A percentile compares a stretch with the other conserved stretches of the same genome.
Conservation (phyloP, 805 yeast species). For the Ogataea chonburiensis region DNA sequence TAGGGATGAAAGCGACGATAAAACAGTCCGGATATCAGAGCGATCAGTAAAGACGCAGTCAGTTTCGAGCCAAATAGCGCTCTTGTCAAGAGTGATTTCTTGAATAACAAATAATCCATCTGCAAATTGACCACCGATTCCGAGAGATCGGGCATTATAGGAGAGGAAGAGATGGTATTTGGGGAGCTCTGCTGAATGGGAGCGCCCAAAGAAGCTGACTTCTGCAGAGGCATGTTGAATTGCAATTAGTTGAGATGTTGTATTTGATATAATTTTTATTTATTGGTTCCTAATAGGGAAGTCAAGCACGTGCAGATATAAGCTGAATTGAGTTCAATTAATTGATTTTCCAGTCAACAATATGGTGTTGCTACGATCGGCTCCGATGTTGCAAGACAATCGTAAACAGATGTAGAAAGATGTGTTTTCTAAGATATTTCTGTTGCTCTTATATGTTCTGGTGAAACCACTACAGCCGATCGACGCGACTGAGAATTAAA, state of each 20-base stretch:
- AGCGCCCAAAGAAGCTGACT: slow-evolving; percentile 48
- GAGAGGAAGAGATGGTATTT: slow-evolving; percentile 49
- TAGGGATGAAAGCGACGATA: slow-evolving; percentile 24
- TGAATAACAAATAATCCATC: slow-evolving; percentile 55
- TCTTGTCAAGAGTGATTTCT: slow-evolving; percentile 47
- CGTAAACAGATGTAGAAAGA: no score
- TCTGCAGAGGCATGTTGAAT: slow-evolving; percentile 35
- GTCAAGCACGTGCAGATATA: slow-evolving; percentile 18
- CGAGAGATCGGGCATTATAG: slow-evolving; percentile 54
- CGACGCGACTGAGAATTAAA: slow-evolving; percentile 7
- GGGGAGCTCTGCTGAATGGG: slow-evolving; percentile 55
- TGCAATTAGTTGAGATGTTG: not conserved
- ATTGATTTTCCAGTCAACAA: no score
- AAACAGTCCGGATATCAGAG: slow-evolving; percentile 22
- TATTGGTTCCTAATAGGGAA: slow-evolving; percentile 14
- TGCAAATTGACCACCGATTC: slow-evolving; percentile 62
- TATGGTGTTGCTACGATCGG: no score
- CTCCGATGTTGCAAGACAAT: no score
- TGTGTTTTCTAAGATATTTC: not conserved
- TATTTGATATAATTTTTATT: slow-evolving; percentile 2
- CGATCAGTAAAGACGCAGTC: slow-evolving; percentile 32
- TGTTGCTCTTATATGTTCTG: not conserved
- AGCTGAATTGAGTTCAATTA: not conserved
- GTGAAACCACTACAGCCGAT: slow-evolving; percentile 1
- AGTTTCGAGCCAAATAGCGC: slow-evolving; percentile 46